Conservation (phyloP, 2,329 filamentous ascomycete genomes). For the Aspergillus sp. region DNA sequence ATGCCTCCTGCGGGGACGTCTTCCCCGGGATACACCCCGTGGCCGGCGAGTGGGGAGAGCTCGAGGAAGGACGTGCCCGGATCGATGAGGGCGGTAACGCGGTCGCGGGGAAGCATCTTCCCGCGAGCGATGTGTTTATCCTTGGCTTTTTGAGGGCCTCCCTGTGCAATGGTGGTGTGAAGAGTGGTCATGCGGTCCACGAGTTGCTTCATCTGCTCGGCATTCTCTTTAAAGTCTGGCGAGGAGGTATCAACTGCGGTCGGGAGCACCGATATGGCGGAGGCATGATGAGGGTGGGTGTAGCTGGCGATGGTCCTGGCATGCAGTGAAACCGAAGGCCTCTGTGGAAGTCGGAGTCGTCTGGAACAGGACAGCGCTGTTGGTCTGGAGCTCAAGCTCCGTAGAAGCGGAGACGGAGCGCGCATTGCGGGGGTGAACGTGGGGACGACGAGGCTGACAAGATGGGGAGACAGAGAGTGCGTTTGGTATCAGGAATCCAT, state of each 20-base stretch:
- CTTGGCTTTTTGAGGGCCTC: slow-evolving; percentile 76
- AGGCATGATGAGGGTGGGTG: slow-evolving; percentile 76
- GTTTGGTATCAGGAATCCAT: not conserved
- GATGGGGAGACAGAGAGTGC: no score
- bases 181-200: slow-evolving; percentile 67
- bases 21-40: slow-evolving; percentile 81
- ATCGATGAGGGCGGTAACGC: slow-evolving; percentile 83
- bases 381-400: slow-evolving; percentile 33
- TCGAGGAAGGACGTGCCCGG: slow-evolving; percentile 88
- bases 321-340: slow-evolving; percentile 9
- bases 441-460: not conserved
- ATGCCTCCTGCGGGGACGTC: slow-evolving; percentile 88
- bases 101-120: slow-evolving; percentile 92
- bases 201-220: slow-evolving; percentile 70
- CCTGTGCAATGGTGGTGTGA: slow-evolving; percentile 69
- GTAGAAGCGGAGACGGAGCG: slow-evolving; percentile 38
- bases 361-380: slow-evolving; percentile 20
- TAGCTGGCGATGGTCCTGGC: slow-evolving; percentile 66
- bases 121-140: slow-evolving; percentile 83
- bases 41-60: slow-evolving; percentile 84
- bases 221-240: slow-evolving; percentile 78
- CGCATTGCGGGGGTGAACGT: slow-evolving; percentile 32
- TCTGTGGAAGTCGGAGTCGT: slow-evolving; percentile 17
- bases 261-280: slow-evolving; percentile 76
- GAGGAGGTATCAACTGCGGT: slow-evolving; percentile 75